These are phyloP conservation scores for Mortierella alpina DNA, from an alignment of 192 early-diverging fungal species.

Conservation along the genomic window DNA sequence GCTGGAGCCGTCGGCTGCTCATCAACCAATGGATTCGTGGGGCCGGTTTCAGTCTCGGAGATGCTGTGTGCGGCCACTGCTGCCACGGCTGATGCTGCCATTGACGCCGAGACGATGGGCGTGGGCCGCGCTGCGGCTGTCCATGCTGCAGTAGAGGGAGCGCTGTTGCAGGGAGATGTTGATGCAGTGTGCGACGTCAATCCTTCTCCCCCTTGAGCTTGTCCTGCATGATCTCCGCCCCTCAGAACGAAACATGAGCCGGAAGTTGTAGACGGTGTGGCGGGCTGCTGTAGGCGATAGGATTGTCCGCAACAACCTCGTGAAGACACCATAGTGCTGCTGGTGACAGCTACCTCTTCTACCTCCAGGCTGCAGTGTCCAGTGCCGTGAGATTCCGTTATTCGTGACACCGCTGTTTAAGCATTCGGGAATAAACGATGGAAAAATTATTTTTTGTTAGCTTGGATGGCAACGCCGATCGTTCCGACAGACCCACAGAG, in stretches of 20 bases:
- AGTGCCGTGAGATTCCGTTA: too few species aligned
- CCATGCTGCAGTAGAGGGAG: too few species aligned
- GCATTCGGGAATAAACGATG: too few species aligned
- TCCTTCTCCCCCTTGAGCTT: background rate
- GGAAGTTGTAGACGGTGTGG: background rate
- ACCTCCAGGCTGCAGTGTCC: too few species aligned
- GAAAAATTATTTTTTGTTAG: too few species aligned
- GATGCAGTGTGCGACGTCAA: too few species aligned
- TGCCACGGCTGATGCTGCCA: background rate
- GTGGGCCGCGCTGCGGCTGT: background rate
- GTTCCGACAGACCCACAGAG: too few species aligned
- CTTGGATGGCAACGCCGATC: too few species aligned
- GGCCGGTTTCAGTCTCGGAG: slow-evolving; percentile 6
- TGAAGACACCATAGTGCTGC: too few species aligned
- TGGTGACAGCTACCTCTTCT: too few species aligned
- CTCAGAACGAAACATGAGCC: slow-evolving; percentile 4
- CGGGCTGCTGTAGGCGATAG: background rate
- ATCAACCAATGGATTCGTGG: slow-evolving; percentile 1
- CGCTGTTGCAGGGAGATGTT: too few species aligned
- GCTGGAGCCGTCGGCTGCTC: slow-evolving; percentile 4
- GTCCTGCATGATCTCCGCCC: slow-evolving; percentile 4
- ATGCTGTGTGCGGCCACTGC: background rate
- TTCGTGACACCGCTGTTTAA: too few species aligned
- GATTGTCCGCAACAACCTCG: background rate
- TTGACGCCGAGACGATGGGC: background rate